Percentiles rank a stretch among this genome's conserved stretches.
phyloP scores from a whole-genome alignment of 2,329 filamentous ascomycete species.

The Phialophora expanda region DNA sequence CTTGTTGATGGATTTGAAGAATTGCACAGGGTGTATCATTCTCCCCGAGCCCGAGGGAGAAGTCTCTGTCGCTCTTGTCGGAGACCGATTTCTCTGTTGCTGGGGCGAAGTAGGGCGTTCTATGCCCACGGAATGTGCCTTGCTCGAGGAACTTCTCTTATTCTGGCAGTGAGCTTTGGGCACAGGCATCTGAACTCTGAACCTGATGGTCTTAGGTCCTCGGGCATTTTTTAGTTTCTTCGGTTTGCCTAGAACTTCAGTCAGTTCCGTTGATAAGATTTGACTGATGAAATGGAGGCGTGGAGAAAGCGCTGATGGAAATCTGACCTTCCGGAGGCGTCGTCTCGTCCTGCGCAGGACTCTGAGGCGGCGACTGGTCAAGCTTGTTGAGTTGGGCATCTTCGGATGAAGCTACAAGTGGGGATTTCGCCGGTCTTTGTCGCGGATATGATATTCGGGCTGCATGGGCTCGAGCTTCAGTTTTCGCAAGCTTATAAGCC shows the following conservation, averaged over 20 bases:
- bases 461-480: constrained; percentile 1
- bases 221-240: background rate
- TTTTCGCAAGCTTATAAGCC: background rate
- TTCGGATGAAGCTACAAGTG: background rate
- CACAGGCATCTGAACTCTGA: background rate
- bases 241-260: background rate
- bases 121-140: background rate
- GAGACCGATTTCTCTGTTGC: background rate
- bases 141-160: background rate
- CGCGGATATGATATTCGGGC: background rate
- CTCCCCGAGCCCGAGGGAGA: background rate
- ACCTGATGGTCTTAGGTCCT: background rate
- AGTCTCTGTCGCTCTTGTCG: background rate
- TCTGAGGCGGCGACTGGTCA: background rate
- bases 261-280: background rate
- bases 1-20: background rate
- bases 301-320: background rate
- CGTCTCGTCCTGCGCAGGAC: background rate
- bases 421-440: background rate
- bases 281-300: background rate
- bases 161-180: background rate
- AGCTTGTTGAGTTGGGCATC: background rate
- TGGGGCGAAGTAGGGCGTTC: background rate
- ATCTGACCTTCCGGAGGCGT: background rate
- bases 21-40: background rate